Base-by-base conservation (phyloP, 768 basidiomycete species). In the Pisolithus tinctorius region DNA sequence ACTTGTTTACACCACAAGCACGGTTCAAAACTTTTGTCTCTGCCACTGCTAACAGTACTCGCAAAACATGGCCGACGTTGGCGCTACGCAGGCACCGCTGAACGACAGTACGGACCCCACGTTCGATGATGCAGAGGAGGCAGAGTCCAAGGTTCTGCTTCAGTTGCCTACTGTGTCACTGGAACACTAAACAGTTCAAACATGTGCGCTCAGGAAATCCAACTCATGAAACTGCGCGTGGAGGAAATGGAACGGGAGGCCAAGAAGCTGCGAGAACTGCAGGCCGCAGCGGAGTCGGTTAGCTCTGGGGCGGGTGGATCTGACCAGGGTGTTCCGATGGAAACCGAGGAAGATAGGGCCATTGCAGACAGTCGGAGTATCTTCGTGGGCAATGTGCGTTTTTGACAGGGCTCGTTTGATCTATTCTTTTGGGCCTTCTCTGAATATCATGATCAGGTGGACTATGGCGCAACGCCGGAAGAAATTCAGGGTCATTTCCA, bases 401-500 rank as follows among this genome's bases (percentile, higher is more conserved):
- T 47, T 38, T 17, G 25, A 49, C 51, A 27, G 57, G 49, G 41
- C 54, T 26, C 26, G 25, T 31, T 26, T 47, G 16, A 38, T 48
- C 43, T 38, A 34, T 23, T 43, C 25, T 56, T 53, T 48, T 16
- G 56, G 55, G 51, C 14, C 34, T 29, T 51, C 46, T 54, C 45
- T 49, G 50, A 49, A 34, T 43, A 48, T 45, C 45, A 50, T 31
- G 14, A 43, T 30, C 39, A 99, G 96, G 96, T 99, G 51, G 96
- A 99, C 74, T 99, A 98, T 67, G 79, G 84, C 48, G 88, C 95
- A 10, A 96, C 96, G 14, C 96, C 96, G 16, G 96, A 98, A 70
- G 96, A 99, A 67, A 93, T 99, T 46, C 96, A 98, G 73, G 83
- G 78, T 16, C 95, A 98, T 68, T 99, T 99, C 73, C 89, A 93